phyloP scores from a whole-genome alignment of 1,284 basidiomycete genomes.

The Microbotryum scabiosae region DNA sequence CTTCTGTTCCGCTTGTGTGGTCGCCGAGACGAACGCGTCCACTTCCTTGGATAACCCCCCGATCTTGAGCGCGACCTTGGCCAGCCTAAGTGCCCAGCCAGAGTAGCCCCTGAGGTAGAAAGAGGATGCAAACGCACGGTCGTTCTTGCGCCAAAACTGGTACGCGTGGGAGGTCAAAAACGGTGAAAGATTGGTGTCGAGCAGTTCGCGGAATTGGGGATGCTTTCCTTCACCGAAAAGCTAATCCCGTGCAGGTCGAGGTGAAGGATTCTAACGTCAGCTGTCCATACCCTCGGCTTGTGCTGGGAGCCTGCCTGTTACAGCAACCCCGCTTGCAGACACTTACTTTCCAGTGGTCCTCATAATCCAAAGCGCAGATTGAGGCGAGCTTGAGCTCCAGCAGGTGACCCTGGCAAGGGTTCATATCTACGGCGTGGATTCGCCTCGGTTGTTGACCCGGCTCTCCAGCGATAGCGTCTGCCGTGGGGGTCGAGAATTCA shows the following conservation, averaged over 20 bases:
- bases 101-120: slow-evolving; percentile 71
- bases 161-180: slow-evolving; percentile 65
- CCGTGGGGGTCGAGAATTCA: background rate
- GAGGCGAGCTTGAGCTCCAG: slow-evolving; percentile 70
- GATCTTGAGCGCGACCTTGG: slow-evolving; percentile 54
- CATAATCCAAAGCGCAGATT: slow-evolving; percentile 54
- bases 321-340: no score
- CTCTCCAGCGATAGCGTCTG: background rate
- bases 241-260: slow-evolving; percentile 1
- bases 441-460: slow-evolving; percentile 46
- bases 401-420: slow-evolving; percentile 57
- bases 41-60: slow-evolving; percentile 55
- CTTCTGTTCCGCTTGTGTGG: slow-evolving; percentile 55
- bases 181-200: slow-evolving; percentile 61
- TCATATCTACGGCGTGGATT: slow-evolving; percentile 41
- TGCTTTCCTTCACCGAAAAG: slow-evolving; percentile 64
- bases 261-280: background rate
- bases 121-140: slow-evolving; percentile 53
- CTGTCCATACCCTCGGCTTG: background rate
- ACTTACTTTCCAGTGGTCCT: slow-evolving; percentile 55
- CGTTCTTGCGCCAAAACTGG: slow-evolving; percentile 64
- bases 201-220: slow-evolving; percentile 54
- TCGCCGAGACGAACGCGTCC: slow-evolving; percentile 51
- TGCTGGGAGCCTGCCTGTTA: no score
- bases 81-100: slow-evolving; percentile 60